These are phyloP conservation scores for Mortierella sp. DNA, from an alignment of 371 early-diverging fungal species.

Conservation along the genomic window DNA sequence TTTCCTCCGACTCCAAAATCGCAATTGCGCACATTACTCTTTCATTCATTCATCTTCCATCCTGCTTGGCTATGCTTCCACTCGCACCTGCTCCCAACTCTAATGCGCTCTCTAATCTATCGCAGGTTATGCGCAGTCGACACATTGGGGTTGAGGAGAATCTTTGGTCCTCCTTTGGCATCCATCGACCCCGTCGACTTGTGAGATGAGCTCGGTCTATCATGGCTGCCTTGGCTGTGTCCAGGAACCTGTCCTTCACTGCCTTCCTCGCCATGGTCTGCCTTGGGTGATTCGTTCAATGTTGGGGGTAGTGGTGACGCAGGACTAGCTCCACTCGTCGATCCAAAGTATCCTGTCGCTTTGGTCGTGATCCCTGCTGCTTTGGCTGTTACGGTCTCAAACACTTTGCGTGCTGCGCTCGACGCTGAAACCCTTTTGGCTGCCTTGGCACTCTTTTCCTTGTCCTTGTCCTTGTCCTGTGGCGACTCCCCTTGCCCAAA, in stretches of 20 bases:
- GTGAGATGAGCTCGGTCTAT: slow-evolving; percentile 3
- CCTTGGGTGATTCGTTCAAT: background rate
- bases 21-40: no score
- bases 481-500: slow-evolving; percentile 27
- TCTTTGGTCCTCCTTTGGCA: slow-evolving; percentile 6
- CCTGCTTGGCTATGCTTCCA: no score
- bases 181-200: slow-evolving; percentile 6
- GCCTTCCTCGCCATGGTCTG: background rate
- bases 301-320: no score
- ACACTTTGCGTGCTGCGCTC: slow-evolving; percentile 38
- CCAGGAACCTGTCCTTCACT: background rate
- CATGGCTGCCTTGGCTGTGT: background rate
- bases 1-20: no score
- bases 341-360: slow-evolving; percentile 43
- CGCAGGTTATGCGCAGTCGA: slow-evolving; percentile 18
- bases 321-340: no score
- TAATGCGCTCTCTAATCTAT: background rate
- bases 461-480: slow-evolving; percentile 16
- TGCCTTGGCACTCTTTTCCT: slow-evolving; percentile 16
- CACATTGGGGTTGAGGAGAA: slow-evolving; percentile 9
- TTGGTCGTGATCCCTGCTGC: slow-evolving; percentile 23
- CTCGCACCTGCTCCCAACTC: background rate
- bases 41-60: no score
- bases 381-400: slow-evolving; percentile 31
- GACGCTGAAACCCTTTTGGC: slow-evolving; percentile 33